A percentile compares a stretch with the other conserved stretches of the same genome.
Conservation (phyloP, 345 rosid genomes). For the Hibiscus tridactylites region DNA sequence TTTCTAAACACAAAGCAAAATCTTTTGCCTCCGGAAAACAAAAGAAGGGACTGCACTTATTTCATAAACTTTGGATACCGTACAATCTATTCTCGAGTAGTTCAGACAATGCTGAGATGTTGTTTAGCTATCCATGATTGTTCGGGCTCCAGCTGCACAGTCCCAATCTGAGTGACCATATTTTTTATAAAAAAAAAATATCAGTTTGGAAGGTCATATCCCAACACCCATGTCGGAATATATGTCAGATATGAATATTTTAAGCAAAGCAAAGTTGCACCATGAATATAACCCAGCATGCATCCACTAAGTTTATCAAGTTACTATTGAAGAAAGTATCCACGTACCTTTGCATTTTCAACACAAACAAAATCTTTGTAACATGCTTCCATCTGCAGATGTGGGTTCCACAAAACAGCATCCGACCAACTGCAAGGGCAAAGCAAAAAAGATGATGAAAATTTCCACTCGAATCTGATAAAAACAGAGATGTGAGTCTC, state of each 20-base stretch:
- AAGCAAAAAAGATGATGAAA: not conserved
- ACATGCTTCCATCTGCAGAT: conserved; percentile 87
- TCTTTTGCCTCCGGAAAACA: not conserved
- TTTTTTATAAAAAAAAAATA: not conserved
- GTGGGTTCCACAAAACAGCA: conserved; percentile 90
- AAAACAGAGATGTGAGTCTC: not conserved
- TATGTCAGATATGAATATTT: not conserved
- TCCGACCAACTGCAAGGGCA: conserved; percentile 73
- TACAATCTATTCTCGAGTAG: conserved; percentile 21
- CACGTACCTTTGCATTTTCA: conserved; percentile 80
- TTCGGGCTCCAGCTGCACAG: conserved; percentile 63
- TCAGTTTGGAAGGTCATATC: not conserved
- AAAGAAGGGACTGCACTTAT: not conserved
- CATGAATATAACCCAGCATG: not conserved
- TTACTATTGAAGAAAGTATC: not conserved
- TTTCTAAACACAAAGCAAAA: not conserved
- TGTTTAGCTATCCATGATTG: conserved; percentile 87
- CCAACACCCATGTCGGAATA: not conserved
- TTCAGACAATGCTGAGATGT: conserved; percentile 48
- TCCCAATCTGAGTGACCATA: conserved; percentile 50
- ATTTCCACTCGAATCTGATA: not conserved
- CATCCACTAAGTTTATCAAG: not conserved
- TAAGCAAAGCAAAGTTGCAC: not conserved
- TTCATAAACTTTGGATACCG: not conserved
- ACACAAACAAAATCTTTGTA: conserved; percentile 86